Percentiles rank a stretch among this genome's conserved stretches.
These are phyloP conservation scores for Blechomonas ayalai DNA, from an alignment of 208 protist species.

Conservation along the genomic window DNA sequence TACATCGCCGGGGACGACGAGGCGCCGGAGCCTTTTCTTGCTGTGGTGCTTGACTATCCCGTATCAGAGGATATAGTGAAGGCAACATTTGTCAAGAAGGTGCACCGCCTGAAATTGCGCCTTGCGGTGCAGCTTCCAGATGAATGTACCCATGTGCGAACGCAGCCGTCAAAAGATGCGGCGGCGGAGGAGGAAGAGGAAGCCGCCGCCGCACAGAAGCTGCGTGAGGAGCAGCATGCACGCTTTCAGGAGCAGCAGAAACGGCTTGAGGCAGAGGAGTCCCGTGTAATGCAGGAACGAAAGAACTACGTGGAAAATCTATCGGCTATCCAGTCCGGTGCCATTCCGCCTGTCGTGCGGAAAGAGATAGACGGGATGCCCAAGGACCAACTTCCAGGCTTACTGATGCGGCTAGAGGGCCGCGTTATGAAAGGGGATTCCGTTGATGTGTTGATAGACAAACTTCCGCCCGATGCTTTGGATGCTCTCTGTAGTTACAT, in stretches of 20 bases:
- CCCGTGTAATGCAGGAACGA: conserved; percentile 53
- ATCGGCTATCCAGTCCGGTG: conserved; percentile 64
- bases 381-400: conserved; percentile 42
- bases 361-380: conserved; percentile 73
- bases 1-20: conserved; percentile 60
- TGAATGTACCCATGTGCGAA: conserved; percentile 34
- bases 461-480: conserved; percentile 59
- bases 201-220: conserved; percentile 15
- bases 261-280: conserved; percentile 31
- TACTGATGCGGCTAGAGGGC: conserved; percentile 70
- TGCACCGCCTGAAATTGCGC: conserved; percentile 37
- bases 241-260: conserved; percentile 17
- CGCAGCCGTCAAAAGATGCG: conserved; percentile 44
- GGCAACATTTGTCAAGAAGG: conserved; percentile 79
- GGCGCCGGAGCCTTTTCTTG: conserved; percentile 36
- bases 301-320: conserved; percentile 68
- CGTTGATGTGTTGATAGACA: conserved; percentile 75
- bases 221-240: conserved; percentile 15
- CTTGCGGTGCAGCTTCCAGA: conserved; percentile 68
- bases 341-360: conserved; percentile 57
- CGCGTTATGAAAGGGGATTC: conserved; percentile 59
- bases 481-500: conserved; percentile 58
- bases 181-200: conserved; percentile 68
- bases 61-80: conserved; percentile 45
- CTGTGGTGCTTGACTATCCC: conserved; percentile 66